Base-by-base conservation (phyloP, 257 asterid genomes). In the Fraxinus cuspidata region DNA sequence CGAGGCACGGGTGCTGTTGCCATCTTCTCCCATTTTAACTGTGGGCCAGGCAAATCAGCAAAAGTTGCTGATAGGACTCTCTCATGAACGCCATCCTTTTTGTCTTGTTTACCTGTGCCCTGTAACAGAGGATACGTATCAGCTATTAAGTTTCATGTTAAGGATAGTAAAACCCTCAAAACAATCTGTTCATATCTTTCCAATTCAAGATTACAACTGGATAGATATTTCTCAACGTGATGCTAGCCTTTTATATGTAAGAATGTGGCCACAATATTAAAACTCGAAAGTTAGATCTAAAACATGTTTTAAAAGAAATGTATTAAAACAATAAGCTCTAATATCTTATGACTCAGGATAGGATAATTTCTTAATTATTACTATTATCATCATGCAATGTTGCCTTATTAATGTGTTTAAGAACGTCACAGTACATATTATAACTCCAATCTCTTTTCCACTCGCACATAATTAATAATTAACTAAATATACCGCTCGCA, bases 11-110 rank as follows among this genome's bases (percentile, higher is more conserved):
- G 97, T 66, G 97, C 93, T 23, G 83, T 38, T 8, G 91, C 86
- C 98, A 94, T 94, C 90, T 91, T 87, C 86, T 94, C 97, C 98
- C 97, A 94, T 70, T 87, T 78, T 83, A 94, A 81, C 78, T 83
- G 80, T 7, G 98, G 97, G 65, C 89, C 97, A 8, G 92, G 92
- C 87, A 94, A 82, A 88, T 94, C 98, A 68, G 98, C 96, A 86
- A 87, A 94, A 47, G 97, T 92, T 56, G 96, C 97, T 2, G 97
- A 92, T 67, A 94, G 84, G 4, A 88, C 74, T 86, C 97, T 88
- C 83, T 79, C 83, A 19, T 85, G 60, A 72, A 25, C 81, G 10
- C 38, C 86, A 69, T 74, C 85, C 70, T 85, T 85, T 72, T 81
- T 84, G 29, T 51, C 77, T 73, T 75, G 32, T 75, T 79, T 64